Percentiles rank a stretch among this genome's conserved stretches.
Evolutionary conservation across 164 flowering plant genomes (phyloP).

Genomic region (Nymphaea thermarum): DNA sequence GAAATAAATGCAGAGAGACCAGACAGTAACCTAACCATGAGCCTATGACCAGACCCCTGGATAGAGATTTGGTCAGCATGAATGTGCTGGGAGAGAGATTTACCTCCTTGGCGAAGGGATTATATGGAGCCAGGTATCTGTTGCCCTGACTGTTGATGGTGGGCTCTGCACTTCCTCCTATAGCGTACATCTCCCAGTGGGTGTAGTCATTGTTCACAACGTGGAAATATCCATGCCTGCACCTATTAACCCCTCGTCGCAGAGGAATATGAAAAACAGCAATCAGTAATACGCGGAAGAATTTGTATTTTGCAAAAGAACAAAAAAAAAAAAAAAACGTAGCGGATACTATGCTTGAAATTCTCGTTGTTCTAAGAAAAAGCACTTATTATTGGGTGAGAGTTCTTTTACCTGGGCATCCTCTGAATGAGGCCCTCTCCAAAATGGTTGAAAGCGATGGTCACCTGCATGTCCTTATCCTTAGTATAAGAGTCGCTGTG

Average conservation of each 20-base stretch:
- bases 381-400: neutral
- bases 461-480: slow-evolving; percentile 95
- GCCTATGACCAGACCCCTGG: neutral
- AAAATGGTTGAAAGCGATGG: slow-evolving; percentile 94
- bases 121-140: slow-evolving; percentile 60
- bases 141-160: slow-evolving; percentile 95
- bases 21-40: no score
- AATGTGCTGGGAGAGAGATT: neutral
- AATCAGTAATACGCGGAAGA: no score
- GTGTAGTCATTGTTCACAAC: slow-evolving; percentile 96
- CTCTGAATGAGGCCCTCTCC: slow-evolving; percentile 95
- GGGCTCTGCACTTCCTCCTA: slow-evolving; percentile 86
- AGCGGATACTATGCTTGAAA: no score
- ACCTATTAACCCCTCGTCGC: slow-evolving; percentile 26
- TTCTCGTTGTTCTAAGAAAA: no score
- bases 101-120: slow-evolving; percentile 79
- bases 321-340: no score
- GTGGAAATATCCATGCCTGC: slow-evolving; percentile 89
- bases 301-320: no score
- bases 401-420: slow-evolving; percentile 73
- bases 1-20: no score
- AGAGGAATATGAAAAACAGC: no score
- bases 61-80: neutral
- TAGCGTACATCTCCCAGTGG: slow-evolving; percentile 97
- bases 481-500: slow-evolving; percentile 74